Evolutionary conservation across 2,329 filamentous ascomycete genomes (phyloP), one percentile per base, ranked within the genome.

Genomic region (Zopfia rhizophila): DNA sequence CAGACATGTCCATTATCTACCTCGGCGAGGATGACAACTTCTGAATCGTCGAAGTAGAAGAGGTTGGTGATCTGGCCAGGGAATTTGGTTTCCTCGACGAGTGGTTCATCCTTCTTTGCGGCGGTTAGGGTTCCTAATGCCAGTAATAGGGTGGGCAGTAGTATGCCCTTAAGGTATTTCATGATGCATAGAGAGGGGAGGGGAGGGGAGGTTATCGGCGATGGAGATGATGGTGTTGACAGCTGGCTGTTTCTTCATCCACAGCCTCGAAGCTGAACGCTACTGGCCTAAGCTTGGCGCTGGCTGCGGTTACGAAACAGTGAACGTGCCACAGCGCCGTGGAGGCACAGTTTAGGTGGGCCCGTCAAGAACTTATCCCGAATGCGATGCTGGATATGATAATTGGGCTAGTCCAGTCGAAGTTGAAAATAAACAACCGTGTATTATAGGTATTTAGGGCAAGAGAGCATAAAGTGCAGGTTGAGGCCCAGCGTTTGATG

Each of bases 31-130:
- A 97, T 74, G 48, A 96, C 79, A 38, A 88, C 83, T 69, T 96
- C 87, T 56, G 90, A 92, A 70, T 93, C 90, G 65, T 94, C 87
- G 67, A 99, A 97, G 75, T 96, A 99, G 74, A 89, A 88, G 56
- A 97, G 77, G 67, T 86, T 85, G 41, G 75, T 68, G 1, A 91
- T 89, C 41, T 79, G 73, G 61, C 85, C 78, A 31, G 88, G 77
- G 74, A 97, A 89, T 33, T 81, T 73, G 40, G 78, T 88, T 48
- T 79, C 75, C 51, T 81, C 78, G 61, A 96, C 80, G 44, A 79
- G 79, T 17, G 92, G 92, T 36, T 79, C 78, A 63, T 86, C 82
- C 53, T 81, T 77, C 69, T 87, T 87, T 57, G 68, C 60, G 62
- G 70, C 44, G 42, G 60, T 54, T 39, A 62, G 39, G 27, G 65